A percentile compares a stretch with the other conserved stretches of the same genome.
These are phyloP conservation scores for Yamadazyma songkhlaensis DNA, from an alignment of 1,139 yeast species.

Conservation along the genomic window DNA sequence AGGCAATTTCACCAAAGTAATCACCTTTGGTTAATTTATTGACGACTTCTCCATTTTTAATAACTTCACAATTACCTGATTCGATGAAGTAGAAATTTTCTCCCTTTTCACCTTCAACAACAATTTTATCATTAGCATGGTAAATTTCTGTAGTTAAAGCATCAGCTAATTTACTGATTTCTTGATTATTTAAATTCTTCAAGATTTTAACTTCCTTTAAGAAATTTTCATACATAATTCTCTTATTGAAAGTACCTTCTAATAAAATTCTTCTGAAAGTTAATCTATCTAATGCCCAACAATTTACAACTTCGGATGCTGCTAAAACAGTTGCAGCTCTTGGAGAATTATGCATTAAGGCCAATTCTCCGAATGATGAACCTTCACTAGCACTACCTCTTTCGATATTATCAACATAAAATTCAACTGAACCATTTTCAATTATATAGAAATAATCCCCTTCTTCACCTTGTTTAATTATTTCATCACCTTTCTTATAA, in stretches of 20 bases:
- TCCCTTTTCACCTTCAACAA: slow-evolving; percentile 87
- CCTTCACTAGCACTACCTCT: slow-evolving; percentile 81
- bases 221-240: slow-evolving; percentile 87
- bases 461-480: slow-evolving; percentile 92
- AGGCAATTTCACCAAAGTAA: slow-evolving; percentile 94
- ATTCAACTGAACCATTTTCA: slow-evolving; percentile 83
- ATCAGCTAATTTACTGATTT: slow-evolving; percentile 90
- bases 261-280: slow-evolving; percentile 89
- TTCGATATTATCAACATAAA: slow-evolving; percentile 66
- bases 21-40: slow-evolving; percentile 76
- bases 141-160: slow-evolving; percentile 81
- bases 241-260: slow-evolving; percentile 87
- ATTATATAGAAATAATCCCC: slow-evolving; percentile 93
- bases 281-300: slow-evolving; percentile 91
- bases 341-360: slow-evolving; percentile 95
- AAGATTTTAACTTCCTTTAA: slow-evolving; percentile 84
- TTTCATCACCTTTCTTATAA: slow-evolving; percentile 57
- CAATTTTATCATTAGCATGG: slow-evolving; percentile 70
- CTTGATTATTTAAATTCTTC: slow-evolving; percentile 68
- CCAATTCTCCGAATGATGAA: slow-evolving; percentile 92
- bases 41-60: slow-evolving; percentile 53
- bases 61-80: slow-evolving; percentile 78
- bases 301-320: slow-evolving; percentile 55
- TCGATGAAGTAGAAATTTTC: slow-evolving; percentile 90
- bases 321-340: slow-evolving; percentile 95